phyloP scores from a whole-genome alignment of 192 early-diverging fungal genomes.

The Linnemannia elongata region DNA sequence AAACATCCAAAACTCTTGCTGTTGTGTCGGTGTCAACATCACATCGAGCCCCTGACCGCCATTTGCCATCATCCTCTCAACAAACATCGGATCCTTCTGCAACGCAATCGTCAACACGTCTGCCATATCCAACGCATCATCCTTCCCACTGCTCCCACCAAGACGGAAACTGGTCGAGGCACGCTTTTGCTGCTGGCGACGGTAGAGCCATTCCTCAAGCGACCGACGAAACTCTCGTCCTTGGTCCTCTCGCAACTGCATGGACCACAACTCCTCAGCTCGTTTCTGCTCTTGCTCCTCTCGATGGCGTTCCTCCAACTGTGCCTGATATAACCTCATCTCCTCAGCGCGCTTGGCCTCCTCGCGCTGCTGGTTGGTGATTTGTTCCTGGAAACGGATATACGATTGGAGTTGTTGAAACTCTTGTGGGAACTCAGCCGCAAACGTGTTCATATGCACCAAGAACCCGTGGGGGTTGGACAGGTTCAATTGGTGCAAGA shows the following conservation, averaged over 20 bases:
- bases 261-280: constrained; percentile 24
- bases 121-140: constrained; percentile 37
- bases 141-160: constrained; percentile 3
- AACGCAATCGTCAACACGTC: constrained; percentile 52
- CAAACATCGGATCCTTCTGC: constrained; percentile 43
- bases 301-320: constrained; percentile 30
- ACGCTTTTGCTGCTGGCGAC: constrained; percentile 29
- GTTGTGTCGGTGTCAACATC: constrained; percentile 30
- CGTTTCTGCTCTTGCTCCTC: constrained; percentile 40
- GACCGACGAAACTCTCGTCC: constrained; percentile 32
- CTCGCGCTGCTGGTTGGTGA: constrained; percentile 28
- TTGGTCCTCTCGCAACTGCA: constrained; percentile 30
- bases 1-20: constrained; percentile 37
- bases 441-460: constrained; percentile 55
- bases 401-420: constrained; percentile 48
- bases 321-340: constrained; percentile 46
- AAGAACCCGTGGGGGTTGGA: constrained; percentile 42
- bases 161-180: constrained; percentile 18
- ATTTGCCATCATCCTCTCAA: constrained; percentile 37
- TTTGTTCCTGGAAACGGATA: constrained; percentile 39
- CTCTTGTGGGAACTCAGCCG: constrained; percentile 45
- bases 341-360: constrained; percentile 35
- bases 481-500: constrained; percentile 42
- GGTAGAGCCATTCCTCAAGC: constrained; percentile 45
- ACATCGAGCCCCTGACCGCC: constrained; percentile 24